Evolutionary conservation across 108 stramenopile species (phyloP).

Genomic region (Thalassiosira profunda): DNA sequence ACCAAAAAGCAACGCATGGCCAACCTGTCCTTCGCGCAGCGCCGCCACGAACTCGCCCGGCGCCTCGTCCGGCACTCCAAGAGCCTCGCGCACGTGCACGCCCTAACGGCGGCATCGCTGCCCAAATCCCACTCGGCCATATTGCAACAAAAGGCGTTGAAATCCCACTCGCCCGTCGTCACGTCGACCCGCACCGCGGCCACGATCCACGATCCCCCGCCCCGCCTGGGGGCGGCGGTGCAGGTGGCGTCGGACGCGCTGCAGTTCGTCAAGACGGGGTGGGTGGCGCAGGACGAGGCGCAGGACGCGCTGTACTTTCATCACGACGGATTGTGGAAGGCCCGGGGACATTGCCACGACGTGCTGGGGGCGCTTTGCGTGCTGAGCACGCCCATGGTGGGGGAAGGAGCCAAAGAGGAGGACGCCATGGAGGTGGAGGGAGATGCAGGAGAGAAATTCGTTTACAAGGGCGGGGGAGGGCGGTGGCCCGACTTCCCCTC

Average conservation of each 20-base stretch:
- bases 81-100: conserved; percentile 70
- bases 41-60: conserved; percentile 84
- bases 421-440: neutral
- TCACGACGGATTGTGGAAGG: conserved; percentile 77
- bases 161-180: neutral
- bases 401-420: conserved; percentile 1
- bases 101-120: conserved; percentile 61
- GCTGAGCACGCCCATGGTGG: conserved; percentile 9
- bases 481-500: conserved; percentile 76
- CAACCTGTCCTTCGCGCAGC: conserved; percentile 82
- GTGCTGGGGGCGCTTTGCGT: conserved; percentile 78
- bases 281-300: conserved; percentile 82
- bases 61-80: conserved; percentile 70
- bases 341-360: conserved; percentile 71
- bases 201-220: conserved; percentile 17
- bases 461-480: conserved; percentile 32
- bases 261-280: conserved; percentile 65
- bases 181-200: neutral
- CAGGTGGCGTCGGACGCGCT: conserved; percentile 64
- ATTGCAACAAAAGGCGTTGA: neutral
- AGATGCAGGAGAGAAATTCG: neutral
- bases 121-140: conserved; percentile 19
- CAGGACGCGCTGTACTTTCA: conserved; percentile 92
- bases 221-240: conserved; percentile 33
- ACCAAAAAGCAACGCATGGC: conserved; percentile 71